Evolutionary conservation across 2,329 filamentous ascomycete species (phyloP).

Genomic region (Periconia digitata): DNA sequence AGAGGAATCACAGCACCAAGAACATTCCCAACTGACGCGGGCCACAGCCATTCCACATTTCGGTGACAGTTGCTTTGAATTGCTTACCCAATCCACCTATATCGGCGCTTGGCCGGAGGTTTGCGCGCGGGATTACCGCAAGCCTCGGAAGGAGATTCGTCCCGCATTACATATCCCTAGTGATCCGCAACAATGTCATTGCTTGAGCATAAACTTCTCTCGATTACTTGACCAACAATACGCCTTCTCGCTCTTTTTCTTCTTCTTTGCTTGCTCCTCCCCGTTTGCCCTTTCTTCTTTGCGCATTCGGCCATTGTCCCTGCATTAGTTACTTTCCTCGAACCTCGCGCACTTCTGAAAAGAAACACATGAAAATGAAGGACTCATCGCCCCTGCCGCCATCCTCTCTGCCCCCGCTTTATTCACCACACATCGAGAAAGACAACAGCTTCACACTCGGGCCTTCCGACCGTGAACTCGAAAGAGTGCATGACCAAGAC

Average conservation of each 20-base stretch:
- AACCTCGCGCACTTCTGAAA: too few relatives aligned
- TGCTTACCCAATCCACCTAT: constrained; percentile 20
- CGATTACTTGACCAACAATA: background rate
- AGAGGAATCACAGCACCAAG: too few relatives aligned
- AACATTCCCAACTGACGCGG: too few relatives aligned
- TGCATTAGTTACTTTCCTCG: too few relatives aligned
- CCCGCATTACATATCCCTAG: constrained; percentile 17
- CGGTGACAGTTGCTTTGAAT: constrained; percentile 12
- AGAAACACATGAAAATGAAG: constrained; percentile 52
- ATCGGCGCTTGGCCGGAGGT: constrained; percentile 1
- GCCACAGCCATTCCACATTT: too few relatives aligned
- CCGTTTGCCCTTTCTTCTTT: background rate
- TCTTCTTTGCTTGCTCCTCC: background rate
- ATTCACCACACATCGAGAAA: constrained; percentile 56
- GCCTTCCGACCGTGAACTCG: constrained; percentile 16
- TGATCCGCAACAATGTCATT: constrained; percentile 8
- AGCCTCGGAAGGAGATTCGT: constrained; percentile 17
- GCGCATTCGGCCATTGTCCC: too few relatives aligned
- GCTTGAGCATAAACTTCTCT: constrained; percentile 7
- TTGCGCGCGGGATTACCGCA: constrained; percentile 24
- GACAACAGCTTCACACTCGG: constrained; percentile 44
- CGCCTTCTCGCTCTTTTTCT: constrained; percentile 2
- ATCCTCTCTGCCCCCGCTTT: constrained; percentile 53
- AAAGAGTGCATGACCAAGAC: constrained; percentile 18
- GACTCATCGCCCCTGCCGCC: constrained; percentile 59